phyloP scores from a whole-genome alignment of 164 flowering plant genomes.

The Dillenia turbinata region DNA sequence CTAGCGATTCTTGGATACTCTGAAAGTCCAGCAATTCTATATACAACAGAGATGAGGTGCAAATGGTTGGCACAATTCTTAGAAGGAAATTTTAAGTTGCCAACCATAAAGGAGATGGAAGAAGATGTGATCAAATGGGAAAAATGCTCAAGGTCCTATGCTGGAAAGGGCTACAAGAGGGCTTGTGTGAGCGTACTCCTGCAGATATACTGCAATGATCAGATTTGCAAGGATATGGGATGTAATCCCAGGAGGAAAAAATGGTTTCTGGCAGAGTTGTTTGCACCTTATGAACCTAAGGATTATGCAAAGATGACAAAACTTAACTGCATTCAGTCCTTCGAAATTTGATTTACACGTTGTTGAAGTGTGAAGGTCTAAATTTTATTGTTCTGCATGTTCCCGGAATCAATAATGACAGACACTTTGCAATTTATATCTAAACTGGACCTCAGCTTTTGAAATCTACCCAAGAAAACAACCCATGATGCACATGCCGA shows the following conservation, averaged over 20 bases:
- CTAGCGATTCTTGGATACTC: conserved; percentile 42
- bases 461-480: no score
- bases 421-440: no score
- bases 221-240: conserved; percentile 53
- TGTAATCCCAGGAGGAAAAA: conserved; percentile 34
- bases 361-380: no score
- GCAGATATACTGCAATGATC: conserved; percentile 40
- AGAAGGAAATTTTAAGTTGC: conserved; percentile 36
- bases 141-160: conserved; percentile 16
- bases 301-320: conserved; percentile 16
- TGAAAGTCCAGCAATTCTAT: conserved; percentile 25
- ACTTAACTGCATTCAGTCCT: no score
- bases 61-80: conserved; percentile 39
- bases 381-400: no score
- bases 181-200: conserved; percentile 19
- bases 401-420: no score
- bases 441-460: no score
- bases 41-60: conserved; percentile 34
- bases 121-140: conserved; percentile 31
- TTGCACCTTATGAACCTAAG: conserved; percentile 30
- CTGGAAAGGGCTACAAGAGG: conserved; percentile 18
- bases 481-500: no score
- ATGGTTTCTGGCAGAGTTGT: conserved; percentile 29
- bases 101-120: conserved; percentile 42
- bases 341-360: no score